Evolutionary conservation across 192 early-diverging fungal species (phyloP), one percentile per base, ranked within the genome.

Genomic region (Coemansia sp.): DNA sequence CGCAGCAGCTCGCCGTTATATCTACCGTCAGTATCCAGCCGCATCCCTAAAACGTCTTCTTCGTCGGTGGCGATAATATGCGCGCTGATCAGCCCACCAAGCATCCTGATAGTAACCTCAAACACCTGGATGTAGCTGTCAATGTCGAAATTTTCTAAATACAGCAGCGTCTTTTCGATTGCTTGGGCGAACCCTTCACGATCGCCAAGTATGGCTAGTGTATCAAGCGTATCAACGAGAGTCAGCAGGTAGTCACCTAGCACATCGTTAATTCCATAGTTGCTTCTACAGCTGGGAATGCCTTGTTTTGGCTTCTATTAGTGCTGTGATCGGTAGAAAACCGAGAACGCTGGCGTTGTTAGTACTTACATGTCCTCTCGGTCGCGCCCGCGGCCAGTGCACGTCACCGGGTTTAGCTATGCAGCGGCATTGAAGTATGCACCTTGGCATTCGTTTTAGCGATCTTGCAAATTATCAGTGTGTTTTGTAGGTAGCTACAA

Each of bases 71-170:
- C 93, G 32, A 95, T 84, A 27, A 92, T 73, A 62, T 98, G 96
- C 10, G 86, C 96, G 6, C 93, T 92, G 6, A 98, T 63, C 58
- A 97, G 80, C 6, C 88, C 92, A 3, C 96, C 96, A 11, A 98
- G 73, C 46, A 91, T 84, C 23, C 96, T 80, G 51, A 98, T 98
- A 31, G 92, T 95, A 23, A 89, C 84, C 77, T 98, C 96, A 82
- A 98, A 98, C 10, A 97, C 92, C 72, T 95, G 93, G 6, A 98
- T 92, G 47, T 89, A 84, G 50, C 82, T 87, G 74, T 98, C 88
- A 58, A 87, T 78, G 68, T 95, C 81, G 65, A 96, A 96, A 22
- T 63, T 48, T 10, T 77, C 65, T 1, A 92, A 83, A 18, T 85
- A 71, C 25, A 88, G 60, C 33, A 90, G 80, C 23, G 87, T 84